Percentiles rank a stretch among this genome's conserved stretches.
These are phyloP conservation scores for Pyrenopolyporus hunteri DNA, from an alignment of 495 filamentous ascomycete genomes.

Conservation along the genomic window DNA sequence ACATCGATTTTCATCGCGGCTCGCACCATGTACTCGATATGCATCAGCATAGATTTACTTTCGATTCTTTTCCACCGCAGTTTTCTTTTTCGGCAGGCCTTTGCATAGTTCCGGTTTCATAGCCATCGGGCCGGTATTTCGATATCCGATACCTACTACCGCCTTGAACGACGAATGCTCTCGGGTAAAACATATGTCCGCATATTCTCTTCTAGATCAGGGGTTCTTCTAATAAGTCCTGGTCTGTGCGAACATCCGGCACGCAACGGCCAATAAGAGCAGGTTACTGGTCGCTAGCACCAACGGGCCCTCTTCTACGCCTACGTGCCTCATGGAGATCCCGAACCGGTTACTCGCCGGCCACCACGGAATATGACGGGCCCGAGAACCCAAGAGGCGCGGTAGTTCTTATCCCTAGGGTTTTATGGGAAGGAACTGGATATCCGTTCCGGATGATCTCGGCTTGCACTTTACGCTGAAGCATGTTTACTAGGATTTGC, in stretches of 20 bases:
- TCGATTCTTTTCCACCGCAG: slow-evolving; percentile 13
- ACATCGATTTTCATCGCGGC: slow-evolving; percentile 18
- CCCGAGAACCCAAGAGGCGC: not conserved
- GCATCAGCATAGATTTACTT: slow-evolving; percentile 36
- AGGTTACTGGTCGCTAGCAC: not conserved
- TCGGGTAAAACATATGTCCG: not conserved
- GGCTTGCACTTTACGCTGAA: not conserved
- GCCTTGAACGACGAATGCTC: not conserved
- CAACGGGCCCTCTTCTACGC: not conserved
- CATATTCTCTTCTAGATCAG: not conserved
- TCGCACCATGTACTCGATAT: slow-evolving; percentile 36
- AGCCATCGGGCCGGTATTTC: not conserved
- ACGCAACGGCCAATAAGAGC: not conserved
- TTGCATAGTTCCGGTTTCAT: slow-evolving; percentile 1
- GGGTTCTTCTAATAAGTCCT: not conserved
- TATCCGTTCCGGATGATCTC: not conserved
- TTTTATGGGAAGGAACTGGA: not conserved
- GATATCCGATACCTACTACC: not conserved
- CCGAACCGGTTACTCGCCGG: not conserved
- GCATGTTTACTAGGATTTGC: slow-evolving; percentile 1
- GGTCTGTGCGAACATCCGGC: not conserved
- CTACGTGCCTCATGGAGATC: not conserved
- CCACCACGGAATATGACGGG: not conserved
- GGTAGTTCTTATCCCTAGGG: not conserved
- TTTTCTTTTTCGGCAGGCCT: slow-evolving; percentile 17